These are phyloP conservation scores for Avena insularis DNA, from an alignment of 176 grass and related monocot genomes.

Conservation along the genomic window DNA sequence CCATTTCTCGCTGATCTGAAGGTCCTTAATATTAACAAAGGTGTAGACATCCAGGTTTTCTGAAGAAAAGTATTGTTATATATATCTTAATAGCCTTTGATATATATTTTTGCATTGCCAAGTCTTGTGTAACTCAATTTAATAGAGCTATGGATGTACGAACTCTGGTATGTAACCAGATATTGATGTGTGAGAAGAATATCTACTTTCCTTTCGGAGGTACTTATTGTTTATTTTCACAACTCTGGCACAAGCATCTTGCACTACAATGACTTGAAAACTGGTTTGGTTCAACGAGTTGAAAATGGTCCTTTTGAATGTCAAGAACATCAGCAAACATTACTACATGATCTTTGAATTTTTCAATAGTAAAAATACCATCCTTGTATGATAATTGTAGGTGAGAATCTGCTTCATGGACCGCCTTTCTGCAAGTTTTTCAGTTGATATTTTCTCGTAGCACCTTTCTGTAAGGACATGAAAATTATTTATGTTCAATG, in stretches of 20 bases:
- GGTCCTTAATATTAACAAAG: background rate
- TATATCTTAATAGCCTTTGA: background rate
- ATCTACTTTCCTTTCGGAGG: background rate
- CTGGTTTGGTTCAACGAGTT: slow-evolving; percentile 61
- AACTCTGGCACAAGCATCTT: slow-evolving; percentile 46
- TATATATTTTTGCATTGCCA: slow-evolving; percentile 14
- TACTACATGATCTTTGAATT: slow-evolving; percentile 54
- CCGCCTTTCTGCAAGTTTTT: slow-evolving; percentile 65
- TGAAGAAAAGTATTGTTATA: background rate
- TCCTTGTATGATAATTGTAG: slow-evolving; percentile 2
- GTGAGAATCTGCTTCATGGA: slow-evolving; percentile 35
- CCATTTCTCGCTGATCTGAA: background rate
- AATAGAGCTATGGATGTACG: slow-evolving; percentile 57
- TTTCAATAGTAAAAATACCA: slow-evolving; percentile 72
- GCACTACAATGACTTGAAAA: slow-evolving; percentile 68
- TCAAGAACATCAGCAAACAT: slow-evolving; percentile 51
- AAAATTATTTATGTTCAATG: background rate
- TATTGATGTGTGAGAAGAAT: slow-evolving; percentile 41
- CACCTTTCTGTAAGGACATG: slow-evolving; percentile 27
- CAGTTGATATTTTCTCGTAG: slow-evolving; percentile 1
- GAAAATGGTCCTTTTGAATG: slow-evolving; percentile 72
- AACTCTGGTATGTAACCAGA: slow-evolving; percentile 68
- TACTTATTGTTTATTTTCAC: background rate
- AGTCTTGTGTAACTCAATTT: slow-evolving; percentile 71
- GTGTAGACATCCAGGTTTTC: background rate